Evolutionary conservation across 257 asterid genomes (phyloP).

Genomic region (Solanum lignicaule): DNA sequence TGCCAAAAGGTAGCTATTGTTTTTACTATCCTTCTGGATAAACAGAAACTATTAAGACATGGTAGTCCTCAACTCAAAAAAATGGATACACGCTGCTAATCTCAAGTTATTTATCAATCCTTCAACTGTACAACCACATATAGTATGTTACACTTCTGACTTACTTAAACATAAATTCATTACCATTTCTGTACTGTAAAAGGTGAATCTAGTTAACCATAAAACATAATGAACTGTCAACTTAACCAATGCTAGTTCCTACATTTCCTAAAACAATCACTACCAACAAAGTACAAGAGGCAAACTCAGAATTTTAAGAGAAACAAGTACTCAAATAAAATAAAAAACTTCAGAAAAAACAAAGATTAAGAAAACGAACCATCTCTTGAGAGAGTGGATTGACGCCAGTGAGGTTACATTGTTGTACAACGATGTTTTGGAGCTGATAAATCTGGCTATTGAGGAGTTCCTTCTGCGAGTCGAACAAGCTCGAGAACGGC

Average conservation of each 20-base stretch:
- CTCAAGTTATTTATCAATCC: background rate
- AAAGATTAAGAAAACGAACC: constrained; percentile 28
- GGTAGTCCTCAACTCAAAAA: background rate
- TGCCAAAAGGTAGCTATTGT: background rate
- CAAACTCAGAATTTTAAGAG: background rate
- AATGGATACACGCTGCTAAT: background rate
- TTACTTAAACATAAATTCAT: background rate
- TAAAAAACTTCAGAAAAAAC: background rate
- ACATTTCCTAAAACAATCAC: background rate
- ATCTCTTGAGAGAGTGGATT: constrained; percentile 98
- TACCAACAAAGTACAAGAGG: background rate
- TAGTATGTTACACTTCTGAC: background rate
- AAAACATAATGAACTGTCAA: background rate
- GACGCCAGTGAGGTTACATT: constrained; percentile 89
- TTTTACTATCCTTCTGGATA: background rate
- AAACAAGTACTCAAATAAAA: background rate
- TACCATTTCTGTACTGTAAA: background rate
- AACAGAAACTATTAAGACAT: background rate
- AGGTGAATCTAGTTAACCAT: background rate
- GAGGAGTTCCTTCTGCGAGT: constrained; percentile 53
- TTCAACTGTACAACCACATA: background rate
- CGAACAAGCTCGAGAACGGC: constrained; percentile 46
- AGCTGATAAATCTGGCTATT: constrained; percentile 67
- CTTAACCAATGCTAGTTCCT: background rate
- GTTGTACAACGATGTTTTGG: constrained; percentile 53